phyloP scores from a whole-genome alignment of 306 rosid species.

The Glycine latifolia region DNA sequence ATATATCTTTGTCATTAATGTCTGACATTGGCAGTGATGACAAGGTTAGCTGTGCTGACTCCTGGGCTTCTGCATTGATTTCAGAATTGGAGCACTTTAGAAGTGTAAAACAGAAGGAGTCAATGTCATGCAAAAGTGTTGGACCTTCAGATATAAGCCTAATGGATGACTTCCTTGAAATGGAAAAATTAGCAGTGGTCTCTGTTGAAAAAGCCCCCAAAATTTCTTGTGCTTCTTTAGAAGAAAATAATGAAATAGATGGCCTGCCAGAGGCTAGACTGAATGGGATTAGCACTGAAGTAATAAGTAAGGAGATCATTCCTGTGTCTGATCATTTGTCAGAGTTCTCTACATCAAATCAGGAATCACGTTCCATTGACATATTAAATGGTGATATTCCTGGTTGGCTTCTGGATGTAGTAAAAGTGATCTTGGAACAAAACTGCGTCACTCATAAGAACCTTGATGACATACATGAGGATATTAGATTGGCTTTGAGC shows the following conservation, averaged over 20 bases:
- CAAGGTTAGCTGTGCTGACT: constrained; percentile 75
- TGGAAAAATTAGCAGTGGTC: constrained; percentile 88
- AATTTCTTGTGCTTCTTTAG: constrained; percentile 53
- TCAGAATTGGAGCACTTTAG: constrained; percentile 74
- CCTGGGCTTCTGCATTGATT: constrained; percentile 79
- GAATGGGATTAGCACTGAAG: constrained; percentile 48
- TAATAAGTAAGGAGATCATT: constrained; percentile 48
- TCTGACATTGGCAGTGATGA: constrained; percentile 80
- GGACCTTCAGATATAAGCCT: constrained; percentile 73
- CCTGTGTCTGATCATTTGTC: constrained; percentile 54
- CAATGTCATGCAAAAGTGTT: constrained; percentile 54
- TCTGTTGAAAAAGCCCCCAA: constrained; percentile 58
- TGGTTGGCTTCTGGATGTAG: constrained; percentile 63
- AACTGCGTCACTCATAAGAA: constrained; percentile 53
- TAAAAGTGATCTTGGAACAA: constrained; percentile 62
- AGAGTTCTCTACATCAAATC: constrained; percentile 51
- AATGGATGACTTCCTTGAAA: constrained; percentile 92
- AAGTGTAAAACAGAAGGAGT: constrained; percentile 61
- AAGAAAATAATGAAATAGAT: constrained; percentile 47
- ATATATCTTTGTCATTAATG: constrained; percentile 58
- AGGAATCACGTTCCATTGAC: constrained; percentile 47
- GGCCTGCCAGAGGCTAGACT: constrained; percentile 50
- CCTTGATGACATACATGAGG: constrained; percentile 54
- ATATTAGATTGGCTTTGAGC: constrained; percentile 62
- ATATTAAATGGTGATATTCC: constrained; percentile 51